These are phyloP conservation scores for Nannochloropsis granulata DNA, from an alignment of 108 stramenopile species.

Conservation along the genomic window DNA sequence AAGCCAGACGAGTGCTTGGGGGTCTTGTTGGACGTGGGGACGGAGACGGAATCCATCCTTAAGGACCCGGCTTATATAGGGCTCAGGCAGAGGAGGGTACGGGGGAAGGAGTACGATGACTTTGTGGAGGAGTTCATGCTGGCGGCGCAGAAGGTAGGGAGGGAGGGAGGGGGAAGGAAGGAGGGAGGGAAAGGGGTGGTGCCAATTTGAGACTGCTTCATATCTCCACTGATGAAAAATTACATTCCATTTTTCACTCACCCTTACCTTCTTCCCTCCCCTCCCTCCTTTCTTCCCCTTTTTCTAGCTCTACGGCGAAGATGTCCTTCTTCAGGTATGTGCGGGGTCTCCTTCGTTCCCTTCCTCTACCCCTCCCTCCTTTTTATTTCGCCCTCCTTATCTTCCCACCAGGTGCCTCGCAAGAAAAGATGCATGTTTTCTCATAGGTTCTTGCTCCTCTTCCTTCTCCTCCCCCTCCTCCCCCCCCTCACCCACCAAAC, in stretches of 20 bases:
- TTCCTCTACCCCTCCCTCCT: too few species aligned
- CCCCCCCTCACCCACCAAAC: slow-evolving; percentile 41
- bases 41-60: slow-evolving; percentile 76
- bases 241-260: too few species aligned
- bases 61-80: slow-evolving; percentile 83
- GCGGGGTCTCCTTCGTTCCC: too few species aligned
- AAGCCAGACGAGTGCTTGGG: slow-evolving; percentile 87
- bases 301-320: not conserved
- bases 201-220: too few species aligned
- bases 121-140: slow-evolving; percentile 93
- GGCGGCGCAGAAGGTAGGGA: slow-evolving; percentile 82
- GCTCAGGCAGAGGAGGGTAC: slow-evolving; percentile 53
- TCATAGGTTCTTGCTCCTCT: not conserved
- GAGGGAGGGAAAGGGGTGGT: not conserved
- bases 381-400: too few species aligned
- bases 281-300: not conserved
- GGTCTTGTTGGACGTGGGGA: slow-evolving; percentile 90
- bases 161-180: slow-evolving; percentile 41
- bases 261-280: not conserved
- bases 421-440: too few species aligned
- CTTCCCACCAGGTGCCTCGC: too few species aligned
- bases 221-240: too few species aligned
- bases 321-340: not conserved
- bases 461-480: not conserved
- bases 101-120: slow-evolving; percentile 57